Conservation (phyloP, 305 asterid genomes). For the Coffea humblotiana region DNA sequence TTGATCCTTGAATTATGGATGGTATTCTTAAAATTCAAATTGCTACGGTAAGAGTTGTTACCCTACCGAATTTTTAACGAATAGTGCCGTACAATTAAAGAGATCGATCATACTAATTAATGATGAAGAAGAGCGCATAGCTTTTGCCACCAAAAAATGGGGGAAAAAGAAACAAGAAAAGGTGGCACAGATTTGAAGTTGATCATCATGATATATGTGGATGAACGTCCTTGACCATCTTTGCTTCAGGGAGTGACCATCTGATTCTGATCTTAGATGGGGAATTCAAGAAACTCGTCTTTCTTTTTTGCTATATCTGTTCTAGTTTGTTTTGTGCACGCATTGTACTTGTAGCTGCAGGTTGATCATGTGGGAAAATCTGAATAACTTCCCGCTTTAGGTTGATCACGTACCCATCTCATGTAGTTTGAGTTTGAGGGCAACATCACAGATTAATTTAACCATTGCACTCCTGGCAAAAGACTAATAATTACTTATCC, state of each 20-base stretch:
- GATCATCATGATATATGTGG: neutral
- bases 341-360: neutral
- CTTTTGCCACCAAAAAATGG: neutral
- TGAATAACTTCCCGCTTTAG: too few relatives aligned
- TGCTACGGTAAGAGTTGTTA: neutral
- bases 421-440: too few relatives aligned
- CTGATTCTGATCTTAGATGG: neutral
- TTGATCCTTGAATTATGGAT: conserved; percentile 7
- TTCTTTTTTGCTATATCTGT: neutral
- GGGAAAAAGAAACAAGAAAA: neutral
- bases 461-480: too few relatives aligned
- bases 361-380: neutral
- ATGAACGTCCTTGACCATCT: neutral
- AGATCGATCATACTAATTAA: neutral
- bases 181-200: neutral
- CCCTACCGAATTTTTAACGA: neutral
- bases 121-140: neutral
- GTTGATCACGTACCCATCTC: too few relatives aligned
- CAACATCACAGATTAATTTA: too few relatives aligned
- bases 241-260: neutral
- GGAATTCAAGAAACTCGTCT: neutral
- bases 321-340: neutral
- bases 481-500: neutral
- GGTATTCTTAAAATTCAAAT: neutral
- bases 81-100: neutral